Percentiles rank a stretch among this genome's conserved stretches.
Evolutionary conservation across 2,329 filamentous ascomycete species (phyloP).

Genomic region (Epichloe baconii): DNA sequence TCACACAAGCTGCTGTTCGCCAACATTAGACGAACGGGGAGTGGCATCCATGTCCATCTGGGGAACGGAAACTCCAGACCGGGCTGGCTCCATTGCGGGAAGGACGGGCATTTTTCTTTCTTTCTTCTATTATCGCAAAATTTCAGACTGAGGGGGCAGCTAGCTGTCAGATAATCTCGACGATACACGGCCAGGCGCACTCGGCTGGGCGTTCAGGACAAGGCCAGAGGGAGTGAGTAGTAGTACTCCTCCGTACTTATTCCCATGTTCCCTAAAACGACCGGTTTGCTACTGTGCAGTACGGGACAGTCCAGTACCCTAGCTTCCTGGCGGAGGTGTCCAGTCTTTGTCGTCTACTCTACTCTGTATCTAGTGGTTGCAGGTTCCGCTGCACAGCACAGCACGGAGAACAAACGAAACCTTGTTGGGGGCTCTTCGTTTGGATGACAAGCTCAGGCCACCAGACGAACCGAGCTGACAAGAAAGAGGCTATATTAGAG

Average conservation of each 20-base stretch:
- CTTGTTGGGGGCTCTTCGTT: neutral
- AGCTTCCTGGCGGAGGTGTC: too few relatives aligned
- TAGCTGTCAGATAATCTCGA: too few relatives aligned
- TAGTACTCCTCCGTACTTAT: too few relatives aligned
- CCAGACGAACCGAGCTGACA: neutral
- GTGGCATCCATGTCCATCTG: neutral
- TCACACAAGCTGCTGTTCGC: conserved; percentile 1
- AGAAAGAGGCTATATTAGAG: neutral
- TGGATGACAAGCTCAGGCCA: neutral
- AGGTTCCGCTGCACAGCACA: neutral
- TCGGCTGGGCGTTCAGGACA: too few relatives aligned
- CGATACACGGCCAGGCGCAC: too few relatives aligned
- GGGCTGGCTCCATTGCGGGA: conserved; percentile 2
- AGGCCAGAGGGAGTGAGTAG: too few relatives aligned
- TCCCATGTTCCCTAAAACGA: too few relatives aligned
- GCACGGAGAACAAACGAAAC: too few relatives aligned
- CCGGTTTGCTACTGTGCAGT: too few relatives aligned
- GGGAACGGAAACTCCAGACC: neutral
- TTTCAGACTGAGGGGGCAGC: neutral
- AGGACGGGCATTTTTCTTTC: neutral
- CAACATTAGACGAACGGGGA: neutral
- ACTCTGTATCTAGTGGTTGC: too few relatives aligned
- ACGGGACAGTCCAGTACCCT: too few relatives aligned
- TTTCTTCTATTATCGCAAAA: neutral
- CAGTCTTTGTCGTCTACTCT: too few relatives aligned